A percentile compares a stretch with the other conserved stretches of the same genome.
phyloP scores from a whole-genome alignment of 2,329 filamentous ascomycete species.

The Fusarium tricinctum region DNA sequence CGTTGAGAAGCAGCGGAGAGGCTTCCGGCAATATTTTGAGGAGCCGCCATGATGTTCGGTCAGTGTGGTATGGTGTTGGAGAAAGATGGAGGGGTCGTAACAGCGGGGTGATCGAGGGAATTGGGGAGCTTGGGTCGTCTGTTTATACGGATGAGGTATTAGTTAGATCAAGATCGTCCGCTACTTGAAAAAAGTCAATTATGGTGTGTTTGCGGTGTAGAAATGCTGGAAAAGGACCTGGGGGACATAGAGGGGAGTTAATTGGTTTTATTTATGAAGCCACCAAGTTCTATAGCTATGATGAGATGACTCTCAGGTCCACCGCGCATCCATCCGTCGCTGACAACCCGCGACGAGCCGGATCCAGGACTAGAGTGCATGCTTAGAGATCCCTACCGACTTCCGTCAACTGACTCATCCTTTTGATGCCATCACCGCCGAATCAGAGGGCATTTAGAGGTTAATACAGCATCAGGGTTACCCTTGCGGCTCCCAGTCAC shows the following conservation, averaged over 20 bases:
- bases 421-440: conserved; percentile 29
- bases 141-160: neutral
- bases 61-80: conserved; percentile 47
- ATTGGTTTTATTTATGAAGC: conserved; percentile 45
- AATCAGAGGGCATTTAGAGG: conserved; percentile 33
- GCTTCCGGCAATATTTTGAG: conserved; percentile 63
- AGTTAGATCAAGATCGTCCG: conserved; percentile 24
- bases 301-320: conserved; percentile 38
- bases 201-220: neutral
- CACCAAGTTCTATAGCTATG: conserved; percentile 36
- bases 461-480: conserved; percentile 31
- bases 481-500: conserved; percentile 27
- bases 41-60: conserved; percentile 57
- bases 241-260: conserved; percentile 15
- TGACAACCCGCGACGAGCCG: conserved; percentile 46
- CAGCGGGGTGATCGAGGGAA: conserved; percentile 18
- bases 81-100: conserved; percentile 34
- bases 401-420: conserved; percentile 48
- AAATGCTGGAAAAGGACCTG: conserved; percentile 7
- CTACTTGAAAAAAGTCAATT: conserved; percentile 8
- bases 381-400: conserved; percentile 42
- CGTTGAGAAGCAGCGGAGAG: conserved; percentile 54
- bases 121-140: conserved; percentile 26
- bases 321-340: conserved; percentile 22
- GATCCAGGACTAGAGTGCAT: conserved; percentile 41